phyloP scores from a whole-genome alignment of 768 basidiomycete genomes.

The Boletellus emodensis region DNA sequence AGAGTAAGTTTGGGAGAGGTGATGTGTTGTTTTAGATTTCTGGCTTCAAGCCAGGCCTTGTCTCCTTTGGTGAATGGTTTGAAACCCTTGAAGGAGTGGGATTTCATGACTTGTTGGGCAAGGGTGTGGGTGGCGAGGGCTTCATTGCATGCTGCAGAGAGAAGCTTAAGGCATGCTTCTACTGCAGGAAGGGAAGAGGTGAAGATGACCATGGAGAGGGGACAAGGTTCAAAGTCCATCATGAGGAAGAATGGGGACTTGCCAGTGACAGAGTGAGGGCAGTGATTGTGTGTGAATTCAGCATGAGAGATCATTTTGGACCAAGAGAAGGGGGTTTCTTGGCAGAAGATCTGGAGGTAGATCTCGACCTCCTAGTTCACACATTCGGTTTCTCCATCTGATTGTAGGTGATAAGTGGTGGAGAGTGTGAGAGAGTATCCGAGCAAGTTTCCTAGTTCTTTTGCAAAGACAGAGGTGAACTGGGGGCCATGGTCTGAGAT shows the following conservation, averaged over 20 bases:
- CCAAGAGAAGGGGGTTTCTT: neutral
- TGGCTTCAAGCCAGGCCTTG: conserved; percentile 1
- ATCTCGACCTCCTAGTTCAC: no score
- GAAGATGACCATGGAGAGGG: no score
- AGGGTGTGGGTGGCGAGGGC: neutral
- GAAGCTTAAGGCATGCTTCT: neutral
- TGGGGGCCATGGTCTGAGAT: neutral
- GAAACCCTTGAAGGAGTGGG: neutral
- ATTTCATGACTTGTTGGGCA: neutral
- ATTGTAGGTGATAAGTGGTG: no score
- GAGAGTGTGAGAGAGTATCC: no score
- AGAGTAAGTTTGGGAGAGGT: neutral
- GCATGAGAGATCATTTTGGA: neutral
- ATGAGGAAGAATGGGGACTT: no score
- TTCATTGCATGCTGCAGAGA: neutral
- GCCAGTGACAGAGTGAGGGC: no score
- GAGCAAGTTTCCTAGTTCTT: no score
- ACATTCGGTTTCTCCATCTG: no score
- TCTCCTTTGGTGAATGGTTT: neutral
- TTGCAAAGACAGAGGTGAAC: no score
- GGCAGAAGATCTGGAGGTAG: neutral
- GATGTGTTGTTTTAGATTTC: neutral
- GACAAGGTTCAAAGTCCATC: no score
- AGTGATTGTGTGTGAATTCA: conserved; percentile 1
- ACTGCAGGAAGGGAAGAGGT: neutral